A percentile compares a stretch with the other conserved stretches of the same genome.
phyloP scores from a whole-genome alignment of 2,329 filamentous ascomycete species.

The Herpotrichia juniperi region DNA sequence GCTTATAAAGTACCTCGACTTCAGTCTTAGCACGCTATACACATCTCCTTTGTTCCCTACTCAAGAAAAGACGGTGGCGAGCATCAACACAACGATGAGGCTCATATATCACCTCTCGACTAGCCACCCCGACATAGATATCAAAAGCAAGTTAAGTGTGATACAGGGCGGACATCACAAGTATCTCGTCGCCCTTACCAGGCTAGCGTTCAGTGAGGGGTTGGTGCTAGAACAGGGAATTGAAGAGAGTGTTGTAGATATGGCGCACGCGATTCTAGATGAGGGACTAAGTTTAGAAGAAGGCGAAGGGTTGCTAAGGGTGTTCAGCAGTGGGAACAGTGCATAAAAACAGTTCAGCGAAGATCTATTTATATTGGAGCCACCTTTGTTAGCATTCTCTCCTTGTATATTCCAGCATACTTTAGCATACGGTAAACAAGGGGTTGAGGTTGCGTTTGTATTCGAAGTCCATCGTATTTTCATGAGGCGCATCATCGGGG shows the following conservation, averaged over 20 bases:
- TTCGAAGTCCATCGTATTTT: too few relatives aligned
- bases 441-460: too few relatives aligned
- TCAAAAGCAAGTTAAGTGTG: constrained; percentile 72
- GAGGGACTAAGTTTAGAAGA: constrained; percentile 81
- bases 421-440: too few relatives aligned
- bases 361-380: too few relatives aligned
- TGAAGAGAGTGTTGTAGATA: constrained; percentile 77
- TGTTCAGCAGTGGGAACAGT: constrained; percentile 44
- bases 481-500: too few relatives aligned
- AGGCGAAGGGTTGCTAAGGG: constrained; percentile 63
- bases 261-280: constrained; percentile 82
- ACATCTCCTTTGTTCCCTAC: constrained; percentile 30
- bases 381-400: too few relatives aligned
- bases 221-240: constrained; percentile 78
- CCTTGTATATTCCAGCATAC: too few relatives aligned
- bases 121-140: constrained; percentile 68
- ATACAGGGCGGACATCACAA: constrained; percentile 79
- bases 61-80: constrained; percentile 50
- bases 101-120: constrained; percentile 66
- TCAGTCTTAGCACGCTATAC: constrained; percentile 70
- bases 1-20: constrained; percentile 76
- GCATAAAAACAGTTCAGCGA: too few relatives aligned
- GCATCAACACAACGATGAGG: constrained; percentile 66
- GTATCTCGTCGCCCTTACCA: constrained; percentile 78
- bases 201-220: constrained; percentile 85